Evolutionary conservation across 1,284 basidiomycete genomes (phyloP).

Genomic region (Serendipita sp.): DNA sequence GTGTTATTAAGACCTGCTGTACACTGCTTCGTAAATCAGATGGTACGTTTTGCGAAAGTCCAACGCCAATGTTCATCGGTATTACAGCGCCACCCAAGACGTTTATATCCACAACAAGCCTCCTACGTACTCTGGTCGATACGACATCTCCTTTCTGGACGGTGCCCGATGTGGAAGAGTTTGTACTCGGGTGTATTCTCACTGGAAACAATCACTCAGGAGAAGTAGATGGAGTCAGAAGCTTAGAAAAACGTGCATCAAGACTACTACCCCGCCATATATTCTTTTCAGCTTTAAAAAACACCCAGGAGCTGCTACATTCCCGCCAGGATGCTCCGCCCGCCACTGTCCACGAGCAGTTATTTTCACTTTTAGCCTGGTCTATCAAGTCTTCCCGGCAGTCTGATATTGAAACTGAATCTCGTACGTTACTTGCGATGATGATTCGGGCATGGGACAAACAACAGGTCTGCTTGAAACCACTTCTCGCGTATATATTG

Average conservation of each 20-base stretch:
- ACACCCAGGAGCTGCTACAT: neutral
- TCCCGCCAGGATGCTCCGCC: neutral
- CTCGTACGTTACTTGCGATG: conserved; percentile 65
- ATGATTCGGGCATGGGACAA: conserved; percentile 63
- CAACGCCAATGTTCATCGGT: neutral
- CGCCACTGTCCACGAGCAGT: too few relatives aligned
- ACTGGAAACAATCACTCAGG: too few relatives aligned
- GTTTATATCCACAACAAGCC: neutral
- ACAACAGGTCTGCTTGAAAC: neutral
- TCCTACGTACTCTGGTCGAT: neutral
- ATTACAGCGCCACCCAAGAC: neutral
- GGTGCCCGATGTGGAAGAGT: neutral
- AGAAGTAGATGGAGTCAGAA: neutral
- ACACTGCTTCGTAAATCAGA: neutral
- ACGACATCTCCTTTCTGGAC: conserved; percentile 3
- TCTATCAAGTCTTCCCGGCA: too few relatives aligned
- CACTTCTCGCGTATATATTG: neutral
- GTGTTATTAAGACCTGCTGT: conserved; percentile 44
- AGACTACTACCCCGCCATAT: neutral
- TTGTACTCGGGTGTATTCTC: neutral
- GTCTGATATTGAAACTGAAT: conserved; percentile 48
- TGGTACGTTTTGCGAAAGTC: neutral
- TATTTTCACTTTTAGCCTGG: conserved; percentile 39
- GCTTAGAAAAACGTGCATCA: neutral
- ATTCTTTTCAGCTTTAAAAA: neutral